Base-by-base conservation (phyloP, 2,329 filamentous ascomycete genomes). In the Pseudogymnoascus sp. region DNA sequence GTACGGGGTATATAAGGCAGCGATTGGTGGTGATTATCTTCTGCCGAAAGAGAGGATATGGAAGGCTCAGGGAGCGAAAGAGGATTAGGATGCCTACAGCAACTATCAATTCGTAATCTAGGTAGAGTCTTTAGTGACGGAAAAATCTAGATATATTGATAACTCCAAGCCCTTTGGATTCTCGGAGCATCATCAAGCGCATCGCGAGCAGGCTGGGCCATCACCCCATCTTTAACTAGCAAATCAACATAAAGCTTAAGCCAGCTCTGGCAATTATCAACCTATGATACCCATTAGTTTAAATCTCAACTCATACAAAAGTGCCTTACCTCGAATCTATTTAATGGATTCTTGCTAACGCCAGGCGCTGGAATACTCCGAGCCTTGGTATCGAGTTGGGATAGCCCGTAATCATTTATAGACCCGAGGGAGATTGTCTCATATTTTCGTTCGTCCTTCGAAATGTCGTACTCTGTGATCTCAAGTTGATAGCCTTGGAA, bases 1-100 rank as follows among this genome's bases (percentile, higher is more conserved):
- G 10, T 73, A 71, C 64, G 72, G 72, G 3, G 68, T 73, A 2
- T 68, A 64, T 3, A 66, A 68, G 37, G 69, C 68, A 16, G 21
- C 69, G 1, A 61, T 66, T 25, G 69, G 70, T 2, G 67, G 70
- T 23, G 69, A 73, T 62, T 72, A 72, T 65, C 61, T 72, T 18
- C 62, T 72, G n/a, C 63, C 69, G 2, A 67, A 62, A 62, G 62
- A 62, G 25, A 16, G 46, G n/a, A 53, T 53, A 31, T 53, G 46
- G 46, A 53, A 31, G n/a, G 25, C 46, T 53, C 23, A 12, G 46
- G 46, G n/a, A 53, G 11, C n/a, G 2, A 53, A 53, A 31, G 25
- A 31, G 46, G 46, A 53, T 16, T 53, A 16, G 11, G 42, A 25
- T 11, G 8, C 16, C 6, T 16, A 10, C 38, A 8, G n/a, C 18